Evolutionary conservation across 2,329 filamentous ascomycete genomes (phyloP).

Genomic region (Pestalotiopsis sp.): DNA sequence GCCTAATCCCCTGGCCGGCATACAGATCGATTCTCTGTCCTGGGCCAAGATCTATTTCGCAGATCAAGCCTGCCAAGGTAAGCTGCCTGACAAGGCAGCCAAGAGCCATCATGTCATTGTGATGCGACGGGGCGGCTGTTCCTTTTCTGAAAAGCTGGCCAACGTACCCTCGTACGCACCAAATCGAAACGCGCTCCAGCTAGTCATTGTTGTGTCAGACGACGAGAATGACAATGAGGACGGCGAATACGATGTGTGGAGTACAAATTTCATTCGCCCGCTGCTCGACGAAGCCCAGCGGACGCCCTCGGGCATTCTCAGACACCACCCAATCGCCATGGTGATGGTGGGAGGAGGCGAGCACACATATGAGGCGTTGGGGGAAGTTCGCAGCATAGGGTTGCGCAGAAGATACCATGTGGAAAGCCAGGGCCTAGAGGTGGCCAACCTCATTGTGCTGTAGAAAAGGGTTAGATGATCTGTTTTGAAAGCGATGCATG

Average conservation of each 20-base stretch:
- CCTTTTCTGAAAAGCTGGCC: conserved; percentile 78
- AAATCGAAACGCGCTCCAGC: conserved; percentile 63
- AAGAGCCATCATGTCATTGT: conserved; percentile 76
- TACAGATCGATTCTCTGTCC: conserved; percentile 50
- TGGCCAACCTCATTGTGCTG: conserved; percentile 77
- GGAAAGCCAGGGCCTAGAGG: conserved; percentile 76
- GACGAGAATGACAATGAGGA: conserved; percentile 46
- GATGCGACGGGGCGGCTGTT: conserved; percentile 80
- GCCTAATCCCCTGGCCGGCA: conserved; percentile 40
- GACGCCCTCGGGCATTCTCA: conserved; percentile 68
- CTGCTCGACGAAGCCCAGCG: conserved; percentile 75
- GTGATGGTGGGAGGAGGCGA: conserved; percentile 79
- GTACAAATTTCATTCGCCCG: conserved; percentile 53
- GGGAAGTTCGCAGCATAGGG: conserved; percentile 67
- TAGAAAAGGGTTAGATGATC: conserved; percentile 25
- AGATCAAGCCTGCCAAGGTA: conserved; percentile 66
- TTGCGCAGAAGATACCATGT: conserved; percentile 79
- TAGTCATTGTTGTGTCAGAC: conserved; percentile 77
- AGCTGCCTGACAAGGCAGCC: conserved; percentile 52
- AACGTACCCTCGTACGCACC: conserved; percentile 82
- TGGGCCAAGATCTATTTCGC: conserved; percentile 76
- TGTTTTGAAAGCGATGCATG: conserved; percentile 1
- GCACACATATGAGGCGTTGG: conserved; percentile 65
- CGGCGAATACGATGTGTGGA: conserved; percentile 27
- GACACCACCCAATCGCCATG: conserved; percentile 77